Percentiles rank a stretch among this genome's conserved stretches.
phyloP scores from a whole-genome alignment of 257 asterid genomes.

The Phtheirospermum japonicum region DNA sequence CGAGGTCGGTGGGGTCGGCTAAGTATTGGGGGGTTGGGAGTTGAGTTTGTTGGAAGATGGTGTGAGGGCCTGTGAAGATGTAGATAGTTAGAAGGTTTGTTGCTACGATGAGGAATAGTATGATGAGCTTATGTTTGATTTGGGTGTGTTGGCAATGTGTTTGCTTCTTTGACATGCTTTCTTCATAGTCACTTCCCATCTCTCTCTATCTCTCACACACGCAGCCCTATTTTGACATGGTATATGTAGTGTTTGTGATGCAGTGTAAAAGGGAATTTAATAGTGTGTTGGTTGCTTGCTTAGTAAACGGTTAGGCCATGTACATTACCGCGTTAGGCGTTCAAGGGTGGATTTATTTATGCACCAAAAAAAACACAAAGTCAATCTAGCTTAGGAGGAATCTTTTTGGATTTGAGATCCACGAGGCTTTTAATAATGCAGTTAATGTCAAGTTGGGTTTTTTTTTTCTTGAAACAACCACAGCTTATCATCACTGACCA shows the following conservation, averaged over 20 bases:
- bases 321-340: conserved; percentile 28
- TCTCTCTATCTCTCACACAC: background rate
- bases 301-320: conserved; percentile 15
- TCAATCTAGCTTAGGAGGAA: too few relatives aligned
- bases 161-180: conserved; percentile 33
- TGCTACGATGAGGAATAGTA: conserved; percentile 33
- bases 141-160: conserved; percentile 29
- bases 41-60: conserved; percentile 4
- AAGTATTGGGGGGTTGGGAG: conserved; percentile 15
- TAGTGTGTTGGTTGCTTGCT: conserved; percentile 6
- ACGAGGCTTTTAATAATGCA: too few relatives aligned
- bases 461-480: too few relatives aligned
- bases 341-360: conserved; percentile 8
- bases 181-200: conserved; percentile 37
- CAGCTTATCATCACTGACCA: too few relatives aligned
- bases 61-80: conserved; percentile 36
- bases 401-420: too few relatives aligned
- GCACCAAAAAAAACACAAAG: background rate
- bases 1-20: conserved; percentile 28
- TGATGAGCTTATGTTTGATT: conserved; percentile 38
- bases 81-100: conserved; percentile 49
- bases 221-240: too few relatives aligned
- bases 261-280: background rate
- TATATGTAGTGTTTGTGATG: background rate
- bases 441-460: too few relatives aligned